Percentiles rank a stretch among this genome's conserved stretches.
phyloP scores from a whole-genome alignment of 1,284 basidiomycete species.

The Trametes pubescens region DNA sequence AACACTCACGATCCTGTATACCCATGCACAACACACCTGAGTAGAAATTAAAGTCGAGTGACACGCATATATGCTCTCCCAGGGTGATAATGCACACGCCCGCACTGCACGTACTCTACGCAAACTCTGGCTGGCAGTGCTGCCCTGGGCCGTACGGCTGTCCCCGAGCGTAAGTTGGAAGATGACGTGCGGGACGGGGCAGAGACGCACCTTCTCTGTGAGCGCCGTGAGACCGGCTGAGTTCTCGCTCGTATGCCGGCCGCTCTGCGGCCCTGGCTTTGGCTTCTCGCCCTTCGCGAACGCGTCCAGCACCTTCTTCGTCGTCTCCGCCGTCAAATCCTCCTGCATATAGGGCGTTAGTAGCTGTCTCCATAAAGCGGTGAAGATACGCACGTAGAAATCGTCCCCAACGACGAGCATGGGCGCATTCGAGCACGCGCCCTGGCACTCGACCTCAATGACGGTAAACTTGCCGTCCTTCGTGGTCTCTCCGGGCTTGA shows the following conservation, averaged over 20 bases:
- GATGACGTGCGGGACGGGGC: slow-evolving; percentile 35
- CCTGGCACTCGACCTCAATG: slow-evolving; percentile 98
- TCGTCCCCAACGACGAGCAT: slow-evolving; percentile 98
- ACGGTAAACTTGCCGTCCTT: slow-evolving; percentile 97
- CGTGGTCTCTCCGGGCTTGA: slow-evolving; percentile 92
- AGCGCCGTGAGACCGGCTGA: slow-evolving; percentile 89
- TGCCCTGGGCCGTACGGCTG: slow-evolving; percentile 96
- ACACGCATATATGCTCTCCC: slow-evolving; percentile 36
- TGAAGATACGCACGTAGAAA: slow-evolving; percentile 79
- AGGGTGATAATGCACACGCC: slow-evolving; percentile 41
- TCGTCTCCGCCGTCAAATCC: slow-evolving; percentile 94
- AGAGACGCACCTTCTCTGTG: slow-evolving; percentile 69
- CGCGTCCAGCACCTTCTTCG: slow-evolving; percentile 87
- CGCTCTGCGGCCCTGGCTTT: slow-evolving; percentile 92
- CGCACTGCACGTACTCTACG: slow-evolving; percentile 51
- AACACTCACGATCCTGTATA: slow-evolving; percentile 18
- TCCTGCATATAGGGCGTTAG: slow-evolving; percentile 62
- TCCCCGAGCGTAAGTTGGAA: slow-evolving; percentile 26
- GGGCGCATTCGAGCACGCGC: slow-evolving; percentile 98
- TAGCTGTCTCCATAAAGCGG: background rate
- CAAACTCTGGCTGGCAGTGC: slow-evolving; percentile 88
- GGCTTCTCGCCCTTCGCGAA: slow-evolving; percentile 89
- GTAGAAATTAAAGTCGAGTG: background rate
- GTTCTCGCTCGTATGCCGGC: slow-evolving; percentile 89
- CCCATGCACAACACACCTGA: slow-evolving; percentile 12